A percentile compares a stretch with the other conserved stretches of the same genome.
Evolutionary conservation across 2,329 filamentous ascomycete species (phyloP).

Genomic region (Amauroascus verrucosus): DNA sequence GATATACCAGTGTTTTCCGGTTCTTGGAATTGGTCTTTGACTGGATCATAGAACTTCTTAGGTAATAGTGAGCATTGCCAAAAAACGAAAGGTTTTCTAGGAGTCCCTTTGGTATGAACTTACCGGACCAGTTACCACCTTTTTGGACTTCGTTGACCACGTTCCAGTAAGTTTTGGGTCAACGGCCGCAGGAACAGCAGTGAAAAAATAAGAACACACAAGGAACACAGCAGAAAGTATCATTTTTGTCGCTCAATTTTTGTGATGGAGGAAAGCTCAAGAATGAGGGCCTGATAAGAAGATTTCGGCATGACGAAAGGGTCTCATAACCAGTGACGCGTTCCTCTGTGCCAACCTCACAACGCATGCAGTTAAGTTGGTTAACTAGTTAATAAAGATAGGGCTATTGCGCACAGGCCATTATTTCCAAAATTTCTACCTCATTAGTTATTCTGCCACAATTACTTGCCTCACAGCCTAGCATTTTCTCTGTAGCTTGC

Average conservation of each 20-base stretch:
- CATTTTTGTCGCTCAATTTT: conserved; percentile 4
- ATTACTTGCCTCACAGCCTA: no score
- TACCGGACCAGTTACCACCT: conserved; percentile 60
- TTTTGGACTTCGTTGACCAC: conserved; percentile 61
- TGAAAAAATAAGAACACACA: neutral
- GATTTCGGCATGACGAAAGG: neutral
- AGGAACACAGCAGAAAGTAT: neutral
- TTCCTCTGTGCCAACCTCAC: neutral
- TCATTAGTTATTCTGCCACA: no score
- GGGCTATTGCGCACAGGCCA: no score
- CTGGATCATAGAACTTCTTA: conserved; percentile 59
- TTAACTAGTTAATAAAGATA: no score
- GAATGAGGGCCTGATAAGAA: neutral
- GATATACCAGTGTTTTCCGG: conserved; percentile 58
- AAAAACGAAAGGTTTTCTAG: neutral
- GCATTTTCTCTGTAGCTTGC: no score
- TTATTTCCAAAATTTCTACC: no score
- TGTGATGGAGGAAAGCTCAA: neutral
- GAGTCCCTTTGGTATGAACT: conserved; percentile 19
- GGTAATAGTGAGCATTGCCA: conserved; percentile 16
- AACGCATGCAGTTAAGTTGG: neutral
- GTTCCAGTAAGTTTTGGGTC: conserved; percentile 53
- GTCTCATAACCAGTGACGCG: neutral
- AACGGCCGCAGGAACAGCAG: conserved; percentile 4
- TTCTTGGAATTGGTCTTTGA: conserved; percentile 56